Conservation (phyloP, 345 rosid genomes). For the Trapa bicornis region DNA sequence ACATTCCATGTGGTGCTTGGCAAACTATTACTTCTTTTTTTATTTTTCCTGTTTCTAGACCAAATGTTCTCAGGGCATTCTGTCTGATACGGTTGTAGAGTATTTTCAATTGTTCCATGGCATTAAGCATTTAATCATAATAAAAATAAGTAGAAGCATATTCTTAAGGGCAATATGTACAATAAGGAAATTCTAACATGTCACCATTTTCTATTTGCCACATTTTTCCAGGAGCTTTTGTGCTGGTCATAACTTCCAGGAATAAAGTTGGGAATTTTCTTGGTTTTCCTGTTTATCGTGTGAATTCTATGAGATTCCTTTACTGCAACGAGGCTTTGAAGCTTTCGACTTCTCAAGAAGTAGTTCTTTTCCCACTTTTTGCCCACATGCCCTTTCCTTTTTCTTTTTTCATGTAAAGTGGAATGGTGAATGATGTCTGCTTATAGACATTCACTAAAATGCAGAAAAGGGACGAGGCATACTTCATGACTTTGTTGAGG, state of each 20-base stretch:
- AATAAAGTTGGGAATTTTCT: conserved; percentile 58
- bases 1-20: neutral
- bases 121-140: too few relatives aligned
- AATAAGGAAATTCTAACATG: neutral
- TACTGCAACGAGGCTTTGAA: conserved; percentile 60
- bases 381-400: neutral
- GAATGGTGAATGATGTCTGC: neutral
- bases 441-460: conserved; percentile 9
- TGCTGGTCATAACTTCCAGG: conserved; percentile 65
- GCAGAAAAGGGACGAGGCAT: conserved; percentile 78
- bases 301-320: conserved; percentile 60
- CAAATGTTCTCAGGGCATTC: neutral
- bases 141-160: too few relatives aligned
- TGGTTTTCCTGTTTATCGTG: conserved; percentile 58
- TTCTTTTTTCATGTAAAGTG: neutral
- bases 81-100: neutral
- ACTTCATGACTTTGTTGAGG: conserved; percentile 62
- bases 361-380: conserved; percentile 18
- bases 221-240: conserved; percentile 43
- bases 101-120: too few relatives aligned
- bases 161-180: neutral
- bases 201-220: neutral
- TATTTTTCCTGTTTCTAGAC: too few relatives aligned
- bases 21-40: too few relatives aligned
- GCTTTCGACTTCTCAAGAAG: conserved; percentile 72